Percentiles rank a stretch among this genome's conserved stretches.
These are phyloP conservation scores for Aspergillus piperis DNA, from an alignment of 2,329 filamentous ascomycete species.

Conservation along the genomic window DNA sequence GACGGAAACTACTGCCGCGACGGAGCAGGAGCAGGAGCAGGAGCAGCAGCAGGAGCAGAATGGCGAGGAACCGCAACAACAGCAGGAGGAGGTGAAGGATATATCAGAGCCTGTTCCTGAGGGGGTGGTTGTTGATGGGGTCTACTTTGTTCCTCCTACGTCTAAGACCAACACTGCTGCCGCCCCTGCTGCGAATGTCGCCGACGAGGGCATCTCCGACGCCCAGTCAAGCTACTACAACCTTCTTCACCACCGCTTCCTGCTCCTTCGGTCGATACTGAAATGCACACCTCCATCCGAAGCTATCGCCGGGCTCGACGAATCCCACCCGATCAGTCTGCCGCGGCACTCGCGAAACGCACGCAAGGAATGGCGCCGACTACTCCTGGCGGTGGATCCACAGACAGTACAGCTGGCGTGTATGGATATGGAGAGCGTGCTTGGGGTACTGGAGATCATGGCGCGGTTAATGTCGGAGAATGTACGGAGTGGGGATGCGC, in stretches of 20 bases:
- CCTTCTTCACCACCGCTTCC: constrained; percentile 66
- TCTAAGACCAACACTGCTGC: not conserved
- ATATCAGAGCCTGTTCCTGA: not conserved
- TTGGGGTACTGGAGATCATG: constrained; percentile 66
- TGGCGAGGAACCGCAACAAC: not conserved
- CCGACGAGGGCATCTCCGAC: constrained; percentile 35
- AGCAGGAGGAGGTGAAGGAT: not conserved
- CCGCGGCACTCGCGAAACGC: constrained; percentile 56
- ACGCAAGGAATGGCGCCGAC: constrained; percentile 57
- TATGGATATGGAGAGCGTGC: constrained; percentile 62
- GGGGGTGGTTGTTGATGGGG: constrained; percentile 8
- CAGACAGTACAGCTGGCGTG: constrained; percentile 53
- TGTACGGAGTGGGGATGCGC: constrained; percentile 61
- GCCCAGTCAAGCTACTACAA: constrained; percentile 69
- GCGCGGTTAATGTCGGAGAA: constrained; percentile 60
- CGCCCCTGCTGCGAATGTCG: constrained; percentile 6
- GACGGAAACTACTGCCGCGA: constrained; percentile 17
- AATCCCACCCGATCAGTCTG: constrained; percentile 56
- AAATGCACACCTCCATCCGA: constrained; percentile 56
- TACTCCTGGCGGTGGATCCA: constrained; percentile 46
- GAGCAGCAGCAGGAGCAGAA: not conserved
- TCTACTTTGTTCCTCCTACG: constrained; percentile 6
- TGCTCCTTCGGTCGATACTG: constrained; percentile 63
- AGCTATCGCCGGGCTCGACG: constrained; percentile 56
- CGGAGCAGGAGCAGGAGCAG: not conserved